Conservation (phyloP, 345 rosid species). For the Barbarea vulgaris region DNA sequence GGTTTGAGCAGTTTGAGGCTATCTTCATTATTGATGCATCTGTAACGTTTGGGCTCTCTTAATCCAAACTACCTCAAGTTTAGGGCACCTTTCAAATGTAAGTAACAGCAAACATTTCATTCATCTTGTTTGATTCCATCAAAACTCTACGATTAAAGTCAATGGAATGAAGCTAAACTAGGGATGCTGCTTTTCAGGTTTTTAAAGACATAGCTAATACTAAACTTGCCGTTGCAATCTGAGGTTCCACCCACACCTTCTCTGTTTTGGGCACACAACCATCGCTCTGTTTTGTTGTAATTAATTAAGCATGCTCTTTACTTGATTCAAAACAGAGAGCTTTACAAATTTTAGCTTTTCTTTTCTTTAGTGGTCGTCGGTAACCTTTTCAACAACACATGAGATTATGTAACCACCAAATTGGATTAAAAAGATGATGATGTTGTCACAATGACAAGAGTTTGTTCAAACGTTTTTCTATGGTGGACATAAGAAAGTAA, state of each 20-base stretch:
- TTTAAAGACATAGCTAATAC: background rate
- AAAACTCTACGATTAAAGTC: too few species aligned
- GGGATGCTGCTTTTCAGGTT: too few species aligned
- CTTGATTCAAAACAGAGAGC: background rate
- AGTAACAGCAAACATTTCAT: too few species aligned
- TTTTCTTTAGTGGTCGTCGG: background rate
- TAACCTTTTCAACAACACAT: background rate
- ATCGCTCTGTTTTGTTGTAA: background rate
- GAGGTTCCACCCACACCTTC: background rate
- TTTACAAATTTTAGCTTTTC: background rate
- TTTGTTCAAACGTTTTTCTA: background rate
- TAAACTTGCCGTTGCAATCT: background rate
- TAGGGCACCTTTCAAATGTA: slow-evolving; percentile 25
- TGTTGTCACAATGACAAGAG: background rate
- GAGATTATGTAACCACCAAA: slow-evolving; percentile 12
- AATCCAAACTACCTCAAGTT: slow-evolving; percentile 58
- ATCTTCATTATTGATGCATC: slow-evolving; percentile 64
- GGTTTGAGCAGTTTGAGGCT: slow-evolving; percentile 54
- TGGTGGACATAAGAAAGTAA: background rate
- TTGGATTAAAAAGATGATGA: slow-evolving; percentile 1
- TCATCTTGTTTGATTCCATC: too few species aligned
- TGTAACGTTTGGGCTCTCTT: slow-evolving; percentile 63
- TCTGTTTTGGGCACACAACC: background rate
- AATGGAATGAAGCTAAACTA: too few species aligned
- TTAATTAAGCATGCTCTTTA: background rate